These are phyloP conservation scores for Paecilomyces sp. DNA, from an alignment of 2,329 filamentous ascomycete genomes.

Conservation along the genomic window DNA sequence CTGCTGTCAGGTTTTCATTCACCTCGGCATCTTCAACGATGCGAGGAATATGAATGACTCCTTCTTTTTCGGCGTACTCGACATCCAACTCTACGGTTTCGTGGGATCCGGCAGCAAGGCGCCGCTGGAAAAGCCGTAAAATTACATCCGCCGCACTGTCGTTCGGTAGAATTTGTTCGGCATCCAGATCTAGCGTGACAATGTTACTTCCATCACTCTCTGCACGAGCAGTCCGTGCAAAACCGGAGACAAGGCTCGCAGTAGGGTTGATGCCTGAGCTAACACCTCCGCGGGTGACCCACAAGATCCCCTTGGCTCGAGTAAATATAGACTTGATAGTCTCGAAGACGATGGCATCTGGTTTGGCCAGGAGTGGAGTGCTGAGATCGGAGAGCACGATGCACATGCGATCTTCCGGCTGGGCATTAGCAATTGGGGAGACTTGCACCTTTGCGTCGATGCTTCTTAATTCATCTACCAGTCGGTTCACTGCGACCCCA, in stretches of 20 bases:
- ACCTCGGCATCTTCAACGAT: conserved; percentile 7
- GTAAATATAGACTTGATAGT: neutral
- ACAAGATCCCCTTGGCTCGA: conserved; percentile 2
- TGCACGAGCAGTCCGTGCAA: conserved; percentile 19
- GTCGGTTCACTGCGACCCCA: too few species aligned
- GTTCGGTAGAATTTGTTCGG: conserved; percentile 1
- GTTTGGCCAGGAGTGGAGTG: neutral
- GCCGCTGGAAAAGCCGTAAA: conserved; percentile 5
- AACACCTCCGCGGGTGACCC: conserved; percentile 15
- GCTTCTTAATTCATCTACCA: too few species aligned
- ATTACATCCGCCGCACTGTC: conserved; percentile 6
- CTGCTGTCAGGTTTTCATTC: conserved; percentile 2
- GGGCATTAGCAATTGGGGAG: neutral
- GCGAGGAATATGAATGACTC: conserved; percentile 16
- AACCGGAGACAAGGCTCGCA: conserved; percentile 12
- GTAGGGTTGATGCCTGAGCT: conserved; percentile 8
- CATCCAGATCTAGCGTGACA: conserved; percentile 17
- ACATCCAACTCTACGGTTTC: conserved; percentile 8
- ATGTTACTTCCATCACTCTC: conserved; percentile 16
- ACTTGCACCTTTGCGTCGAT: neutral
- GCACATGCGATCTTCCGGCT: neutral
- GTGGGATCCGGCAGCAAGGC: conserved; percentile 1
- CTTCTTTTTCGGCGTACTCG: conserved; percentile 17
- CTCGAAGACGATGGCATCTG: neutral
- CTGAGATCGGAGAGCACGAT: neutral